A percentile compares a stretch with the other conserved stretches of the same genome.
Evolutionary conservation across 2,329 filamentous ascomycete genomes (phyloP).

Genomic region (Sclerotinia trifoliorum): DNA sequence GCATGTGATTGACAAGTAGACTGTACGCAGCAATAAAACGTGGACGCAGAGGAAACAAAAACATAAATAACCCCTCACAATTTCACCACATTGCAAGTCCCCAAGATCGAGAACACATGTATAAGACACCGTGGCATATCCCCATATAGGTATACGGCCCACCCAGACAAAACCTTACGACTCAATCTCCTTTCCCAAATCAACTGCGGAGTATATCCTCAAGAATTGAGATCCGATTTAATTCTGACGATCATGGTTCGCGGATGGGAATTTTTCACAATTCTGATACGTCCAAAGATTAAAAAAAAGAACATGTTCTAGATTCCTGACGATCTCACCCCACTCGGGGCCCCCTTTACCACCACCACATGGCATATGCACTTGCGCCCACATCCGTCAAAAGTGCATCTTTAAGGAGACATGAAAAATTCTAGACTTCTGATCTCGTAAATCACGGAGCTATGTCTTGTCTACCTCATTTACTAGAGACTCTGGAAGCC

Average conservation of each 20-base stretch:
- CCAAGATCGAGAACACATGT: background rate
- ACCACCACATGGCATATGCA: background rate
- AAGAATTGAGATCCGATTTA: background rate
- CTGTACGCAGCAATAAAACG: too few species aligned
- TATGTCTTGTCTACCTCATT: background rate
- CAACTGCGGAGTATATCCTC: background rate
- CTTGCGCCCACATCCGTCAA: background rate
- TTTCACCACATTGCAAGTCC: background rate
- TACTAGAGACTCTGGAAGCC: background rate
- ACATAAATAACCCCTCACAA: background rate
- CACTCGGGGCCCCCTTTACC: background rate
- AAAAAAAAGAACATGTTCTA: background rate
- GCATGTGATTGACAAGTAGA: too few species aligned
- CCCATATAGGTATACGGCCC: background rate
- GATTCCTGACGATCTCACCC: background rate
- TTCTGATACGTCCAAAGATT: background rate
- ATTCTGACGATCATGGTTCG: slow-evolving; percentile 1
- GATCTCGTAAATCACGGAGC: background rate
- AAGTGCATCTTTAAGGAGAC: background rate
- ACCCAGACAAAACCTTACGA: background rate
- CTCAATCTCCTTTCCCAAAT: background rate
- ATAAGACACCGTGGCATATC: background rate
- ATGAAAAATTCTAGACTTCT: background rate
- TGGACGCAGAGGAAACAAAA: background rate
- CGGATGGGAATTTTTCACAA: background rate